These are phyloP conservation scores for Iberis pinnata DNA, from an alignment of 345 rosid species.

Conservation along the genomic window DNA sequence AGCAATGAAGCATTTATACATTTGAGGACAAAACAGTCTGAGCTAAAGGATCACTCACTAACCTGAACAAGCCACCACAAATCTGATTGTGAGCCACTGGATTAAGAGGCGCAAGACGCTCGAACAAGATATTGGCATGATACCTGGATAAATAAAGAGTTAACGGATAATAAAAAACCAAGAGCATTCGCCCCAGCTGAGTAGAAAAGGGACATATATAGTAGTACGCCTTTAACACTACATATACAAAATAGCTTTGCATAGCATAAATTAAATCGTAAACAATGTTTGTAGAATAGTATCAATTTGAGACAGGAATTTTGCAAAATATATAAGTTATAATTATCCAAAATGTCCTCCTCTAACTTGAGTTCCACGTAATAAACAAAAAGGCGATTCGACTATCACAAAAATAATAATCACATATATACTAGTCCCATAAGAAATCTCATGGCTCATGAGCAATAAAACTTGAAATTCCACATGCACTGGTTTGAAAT, in stretches of 20 bases:
- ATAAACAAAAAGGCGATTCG: constrained; percentile 10
- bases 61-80: constrained; percentile 80
- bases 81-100: constrained; percentile 88
- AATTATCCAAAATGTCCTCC: constrained; percentile 12
- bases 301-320: neutral
- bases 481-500: constrained; percentile 10
- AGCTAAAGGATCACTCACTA: constrained; percentile 23
- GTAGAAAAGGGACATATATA: constrained; percentile 11
- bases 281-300: constrained; percentile 1
- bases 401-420: neutral
- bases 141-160: constrained; percentile 45
- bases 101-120: constrained; percentile 76
- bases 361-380: constrained; percentile 4
- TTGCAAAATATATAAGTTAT: constrained; percentile 3
- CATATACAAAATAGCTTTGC: constrained; percentile 8
- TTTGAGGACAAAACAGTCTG: constrained; percentile 9
- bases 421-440: constrained; percentile 1
- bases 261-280: neutral
- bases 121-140: constrained; percentile 74
- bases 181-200: neutral
- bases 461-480: constrained; percentile 11
- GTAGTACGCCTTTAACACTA: neutral
- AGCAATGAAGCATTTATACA: constrained; percentile 7
- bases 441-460: constrained; percentile 11
- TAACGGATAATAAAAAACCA: neutral